Base-by-base conservation (phyloP, 2,329 filamentous ascomycete species). In the Pestalotiopsis sp. region DNA sequence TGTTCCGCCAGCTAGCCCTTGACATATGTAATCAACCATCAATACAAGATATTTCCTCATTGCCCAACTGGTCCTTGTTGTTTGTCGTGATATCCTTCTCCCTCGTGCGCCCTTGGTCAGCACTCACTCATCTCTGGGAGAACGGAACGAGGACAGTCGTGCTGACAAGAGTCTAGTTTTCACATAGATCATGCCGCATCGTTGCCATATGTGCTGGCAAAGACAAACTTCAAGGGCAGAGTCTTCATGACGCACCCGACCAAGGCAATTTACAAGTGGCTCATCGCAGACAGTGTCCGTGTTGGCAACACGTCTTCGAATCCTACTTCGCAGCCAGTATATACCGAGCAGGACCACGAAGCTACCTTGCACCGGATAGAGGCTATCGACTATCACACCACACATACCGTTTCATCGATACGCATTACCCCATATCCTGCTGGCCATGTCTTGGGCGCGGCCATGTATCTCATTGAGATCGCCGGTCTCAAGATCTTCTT, bases 161-260 rank as follows among this genome's bases (percentile, higher is more conserved):
- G 70, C 71, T 71, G 64, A 75, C 68, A 68, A 36, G 66, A 25
- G 58, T 36, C 68, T 74, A 98, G 95, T 92, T 99, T 99, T 79
- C 96, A 99, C 81, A 88, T 98, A 79, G 96, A 99, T 78, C 96
- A 99, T 84, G 96, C 96, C n/a, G 95, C 95, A 17, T 97, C 95
- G n/a, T 85, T 99, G 61, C 96, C 96, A 59, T 99, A 98, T 79
- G 96, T 99, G 69, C 88, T 99, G 72, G 93, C 95, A 72, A 99
- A 99, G 84, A 98, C 96, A 49, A 98, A 98, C 80, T 99, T 99
- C 85, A 92, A 93, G 73, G 96, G 96, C 63, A 91, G 95, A 25
- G 95, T 98, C 70, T 98, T 98, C 84, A 99, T 98, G 95, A 99
- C 96, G 65, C 96, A 99, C 84, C 94, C 96, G 1, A 99, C 96